Evolutionary conservation across 192 early-diverging fungal species (phyloP), one percentile per base, ranked within the genome.

Genomic region (Chytriomyces sp.): DNA sequence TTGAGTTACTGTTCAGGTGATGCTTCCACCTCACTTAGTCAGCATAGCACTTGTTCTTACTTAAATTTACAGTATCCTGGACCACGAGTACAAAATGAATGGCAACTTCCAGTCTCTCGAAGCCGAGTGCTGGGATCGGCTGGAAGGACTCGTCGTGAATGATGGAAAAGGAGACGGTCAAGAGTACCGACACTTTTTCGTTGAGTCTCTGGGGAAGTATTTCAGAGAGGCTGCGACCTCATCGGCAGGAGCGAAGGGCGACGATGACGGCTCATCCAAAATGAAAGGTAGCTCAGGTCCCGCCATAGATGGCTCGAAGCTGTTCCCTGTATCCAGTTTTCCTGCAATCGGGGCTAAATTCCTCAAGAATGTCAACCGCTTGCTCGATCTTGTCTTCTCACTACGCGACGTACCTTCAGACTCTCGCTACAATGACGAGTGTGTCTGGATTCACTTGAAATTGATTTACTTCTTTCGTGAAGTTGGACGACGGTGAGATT

Each of bases 401-500:
- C 77, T 91, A 31, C 79, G 89, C 40, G 81, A 85, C 40, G 72
- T 89, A 7, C 86, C 90, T 0, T 73, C 77, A 7, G 81, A 77
- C 17, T 75, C 84, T 33, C 79, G 86, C 59, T 84, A 76, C 68
- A 79, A 85, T 64, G 89, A 89, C 54, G 90, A 92, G 56, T 76
- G 81, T n/a, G 81, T 89, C 25, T 82, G 84, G 28, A 80, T 81
- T 25, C 83, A 85, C 0, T 59, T 92, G 14, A 89, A 87, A 59
- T 69, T 92, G 59, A 84, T 91, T 70, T 67, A 85, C 34, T 91
- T 90, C 52, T 81, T 92, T 22, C 80, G 85, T 32, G 76, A 81
- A 30, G 85, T 82, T 26, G 85, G 87, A 26, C 83, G 88, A 22
- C 80, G 74, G 74, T 75, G 26, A n/a, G 32, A 3, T 62, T 65